Evolutionary conservation across 352 stramenopile genomes (phyloP).

Genomic region (Phytopythium ostracodes): DNA sequence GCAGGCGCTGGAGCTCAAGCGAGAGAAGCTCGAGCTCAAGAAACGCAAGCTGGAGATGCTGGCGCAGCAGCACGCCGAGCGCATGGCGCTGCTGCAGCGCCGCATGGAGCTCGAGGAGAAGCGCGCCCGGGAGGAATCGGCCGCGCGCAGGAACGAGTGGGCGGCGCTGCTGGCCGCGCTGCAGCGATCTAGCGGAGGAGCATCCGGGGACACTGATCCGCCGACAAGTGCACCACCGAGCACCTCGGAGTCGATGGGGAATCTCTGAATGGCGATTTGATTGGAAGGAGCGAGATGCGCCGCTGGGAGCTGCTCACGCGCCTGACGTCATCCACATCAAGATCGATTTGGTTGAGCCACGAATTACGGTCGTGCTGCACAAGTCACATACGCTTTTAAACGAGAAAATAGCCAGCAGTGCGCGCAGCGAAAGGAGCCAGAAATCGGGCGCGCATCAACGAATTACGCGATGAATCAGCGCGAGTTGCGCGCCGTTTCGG

Average conservation of each 20-base stretch:
- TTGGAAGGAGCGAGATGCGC: not conserved
- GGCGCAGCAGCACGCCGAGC: constrained; percentile 30
- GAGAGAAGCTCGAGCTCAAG: constrained; percentile 40
- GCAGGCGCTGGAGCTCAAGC: constrained; percentile 27
- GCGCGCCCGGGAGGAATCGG: constrained; percentile 16
- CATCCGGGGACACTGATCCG: not conserved
- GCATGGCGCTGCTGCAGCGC: constrained; percentile 26
- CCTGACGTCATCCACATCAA: not conserved
- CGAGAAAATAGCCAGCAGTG: not conserved
- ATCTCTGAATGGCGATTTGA: not conserved
- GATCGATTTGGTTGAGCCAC: not conserved
- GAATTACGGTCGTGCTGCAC: not conserved
- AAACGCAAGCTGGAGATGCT: constrained; percentile 35
- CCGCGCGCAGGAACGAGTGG: constrained; percentile 12
- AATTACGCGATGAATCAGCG: not conserved
- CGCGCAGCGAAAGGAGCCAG: not conserved
- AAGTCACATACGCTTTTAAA: not conserved
- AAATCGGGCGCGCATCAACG: not conserved
- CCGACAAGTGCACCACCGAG: no score
- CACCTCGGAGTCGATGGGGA: not conserved
- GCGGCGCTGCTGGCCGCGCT: constrained; percentile 10
- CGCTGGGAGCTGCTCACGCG: not conserved
- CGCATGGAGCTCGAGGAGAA: constrained; percentile 19
- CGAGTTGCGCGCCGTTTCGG: not conserved
- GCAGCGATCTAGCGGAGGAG: not conserved